phyloP scores from a whole-genome alignment of 345 rosid genomes.

The Dimocarpus longan region DNA sequence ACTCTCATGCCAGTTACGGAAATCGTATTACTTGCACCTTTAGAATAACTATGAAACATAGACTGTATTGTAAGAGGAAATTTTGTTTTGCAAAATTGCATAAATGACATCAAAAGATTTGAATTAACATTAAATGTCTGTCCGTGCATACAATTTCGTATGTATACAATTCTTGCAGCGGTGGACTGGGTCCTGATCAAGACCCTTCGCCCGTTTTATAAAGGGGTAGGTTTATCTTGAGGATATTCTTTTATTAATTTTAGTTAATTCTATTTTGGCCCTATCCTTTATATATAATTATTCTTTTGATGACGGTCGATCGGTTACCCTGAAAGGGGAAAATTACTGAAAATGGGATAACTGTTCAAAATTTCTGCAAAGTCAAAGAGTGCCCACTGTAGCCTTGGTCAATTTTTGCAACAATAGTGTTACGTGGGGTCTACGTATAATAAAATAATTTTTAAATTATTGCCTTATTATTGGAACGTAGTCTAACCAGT shows the following conservation, averaged over 20 bases:
- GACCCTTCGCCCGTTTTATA: not conserved
- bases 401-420: not conserved
- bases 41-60: too few species aligned
- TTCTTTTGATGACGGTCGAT: not conserved
- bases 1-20: too few species aligned
- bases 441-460: not conserved
- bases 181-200: not conserved
- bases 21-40: too few species aligned
- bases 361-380: not conserved
- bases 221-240: not conserved
- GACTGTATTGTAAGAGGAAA: too few species aligned
- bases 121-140: too few species aligned
- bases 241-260: not conserved
- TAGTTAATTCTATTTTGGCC: not conserved
- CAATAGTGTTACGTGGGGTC: not conserved
- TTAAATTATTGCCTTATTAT: too few species aligned
- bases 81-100: too few species aligned
- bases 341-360: too few species aligned
- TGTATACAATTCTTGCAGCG: too few species aligned
- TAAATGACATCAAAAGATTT: too few species aligned
- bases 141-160: too few species aligned
- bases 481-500: too few species aligned
- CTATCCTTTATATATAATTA: not conserved
- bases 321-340: not conserved
- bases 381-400: not conserved